Evolutionary conservation across 148 eudicot genomes (phyloP).

Genomic region (Hydrangea macrophylla): DNA sequence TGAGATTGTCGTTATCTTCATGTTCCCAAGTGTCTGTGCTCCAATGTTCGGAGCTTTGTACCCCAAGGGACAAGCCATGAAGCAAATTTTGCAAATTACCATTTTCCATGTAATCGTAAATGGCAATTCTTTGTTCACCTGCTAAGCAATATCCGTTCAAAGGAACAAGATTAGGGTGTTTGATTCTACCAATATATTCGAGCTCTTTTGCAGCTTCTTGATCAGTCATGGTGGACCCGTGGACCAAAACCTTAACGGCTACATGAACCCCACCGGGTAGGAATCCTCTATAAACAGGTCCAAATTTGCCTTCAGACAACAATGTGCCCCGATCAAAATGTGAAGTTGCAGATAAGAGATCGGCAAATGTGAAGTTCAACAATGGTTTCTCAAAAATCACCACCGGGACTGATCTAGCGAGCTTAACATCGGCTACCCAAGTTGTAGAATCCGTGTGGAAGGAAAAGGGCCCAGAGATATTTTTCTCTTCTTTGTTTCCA

Average conservation of each 20-base stretch:
- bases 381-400: conserved; percentile 64
- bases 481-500: conserved; percentile 36
- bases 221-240: conserved; percentile 58
- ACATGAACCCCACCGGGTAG: conserved; percentile 53
- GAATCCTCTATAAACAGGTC: conserved; percentile 61
- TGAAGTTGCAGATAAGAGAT: conserved; percentile 63
- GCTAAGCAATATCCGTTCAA: conserved; percentile 62
- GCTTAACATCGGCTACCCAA: conserved; percentile 73
- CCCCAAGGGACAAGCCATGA: conserved; percentile 54
- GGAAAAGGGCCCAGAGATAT: conserved; percentile 58
- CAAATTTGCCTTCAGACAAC: conserved; percentile 62
- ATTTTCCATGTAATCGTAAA: conserved; percentile 70
- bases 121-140: conserved; percentile 56
- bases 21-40: conserved; percentile 60
- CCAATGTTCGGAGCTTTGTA: conserved; percentile 49
- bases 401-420: conserved; percentile 48
- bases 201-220: conserved; percentile 63
- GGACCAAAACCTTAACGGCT: conserved; percentile 56
- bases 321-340: conserved; percentile 53
- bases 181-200: conserved; percentile 52
- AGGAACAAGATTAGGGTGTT: conserved; percentile 62
- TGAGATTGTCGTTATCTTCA: conserved; percentile 36
- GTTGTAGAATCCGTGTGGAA: conserved; percentile 68
- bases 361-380: conserved; percentile 59
- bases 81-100: conserved; percentile 59